Base-by-base conservation (phyloP, 441 rosid species). In the Aleurites moluccanus region DNA sequence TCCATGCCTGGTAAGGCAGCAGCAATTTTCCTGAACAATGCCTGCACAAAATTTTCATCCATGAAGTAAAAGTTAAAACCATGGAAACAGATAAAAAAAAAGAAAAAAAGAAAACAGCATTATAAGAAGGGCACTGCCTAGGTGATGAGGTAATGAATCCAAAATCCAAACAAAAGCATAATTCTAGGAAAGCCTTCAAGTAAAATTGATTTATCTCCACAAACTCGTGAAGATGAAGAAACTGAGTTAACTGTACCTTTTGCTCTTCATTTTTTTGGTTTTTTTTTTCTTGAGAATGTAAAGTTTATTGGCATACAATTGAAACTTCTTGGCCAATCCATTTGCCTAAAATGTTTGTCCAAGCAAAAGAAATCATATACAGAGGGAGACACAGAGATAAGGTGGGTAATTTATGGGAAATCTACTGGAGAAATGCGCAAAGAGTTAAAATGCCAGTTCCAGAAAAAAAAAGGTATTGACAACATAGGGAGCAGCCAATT, bases 1-100 rank as follows among this genome's bases (percentile, higher is more conserved):
- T 86, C 89, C 79, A 73, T 87, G 64, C 88, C 86, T 7, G 86
- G 86, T 66, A 88, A 80, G 47, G 88, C 90, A 23, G 89, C 81
- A 59, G 87, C 80, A 33, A 88, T 88, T 81, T 87, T 88, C 69
- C 86, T 78, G 69, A 88, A 88, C 79, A 88, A 73, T 64, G 90
- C 88, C 92, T 86, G 80, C 14, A 69, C 30, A 74, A 56, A 60
- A 28, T 53, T 52, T 52, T 57, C 8, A 70, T 15, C 52, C 71
- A 61, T 53, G 5, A 73, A 65, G 71, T 57, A 61, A 14, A 35
- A 73, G 38, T 21, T 2, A 27, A 30, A 64, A 6, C 25, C 28
- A 30, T n/a, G 14, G 3, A 9, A 28, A 74, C 4, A 63, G n/a
- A 23, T 3, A n/a, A 16, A 13, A 25, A 15, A 10, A 33, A 18